Conservation (phyloP, 2,329 filamentous ascomycete species). For the Alternaria hordeiaustralica region DNA sequence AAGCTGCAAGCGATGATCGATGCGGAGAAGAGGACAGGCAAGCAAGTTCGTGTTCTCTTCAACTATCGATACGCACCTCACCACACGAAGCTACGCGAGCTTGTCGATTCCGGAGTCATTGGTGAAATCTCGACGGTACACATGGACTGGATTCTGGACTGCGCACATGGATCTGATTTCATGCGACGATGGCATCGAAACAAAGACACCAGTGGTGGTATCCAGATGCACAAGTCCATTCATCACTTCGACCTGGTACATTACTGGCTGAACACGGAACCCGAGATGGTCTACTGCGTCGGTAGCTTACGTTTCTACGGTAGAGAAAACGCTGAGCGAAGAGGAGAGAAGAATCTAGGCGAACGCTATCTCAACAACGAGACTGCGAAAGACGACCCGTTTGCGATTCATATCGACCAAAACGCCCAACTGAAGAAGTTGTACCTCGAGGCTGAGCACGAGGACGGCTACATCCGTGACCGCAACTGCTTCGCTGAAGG, state of each 20-base stretch:
- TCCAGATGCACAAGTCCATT: constrained; percentile 68
- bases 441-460: constrained; percentile 68
- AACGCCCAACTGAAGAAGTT: constrained; percentile 63
- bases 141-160: constrained; percentile 70
- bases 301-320: constrained; percentile 68
- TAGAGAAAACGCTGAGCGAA: constrained; percentile 64
- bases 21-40: constrained; percentile 59
- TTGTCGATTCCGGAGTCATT: constrained; percentile 62
- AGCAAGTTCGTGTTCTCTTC: constrained; percentile 64
- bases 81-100: constrained; percentile 65
- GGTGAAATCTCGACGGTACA: constrained; percentile 64
- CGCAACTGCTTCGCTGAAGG: constrained; percentile 69
- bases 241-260: constrained; percentile 70
- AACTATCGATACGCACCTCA: constrained; percentile 71
- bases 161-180: constrained; percentile 67
- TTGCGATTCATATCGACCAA: constrained; percentile 63
- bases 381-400: constrained; percentile 61
- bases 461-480: constrained; percentile 67
- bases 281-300: constrained; percentile 63
- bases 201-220: constrained; percentile 64
- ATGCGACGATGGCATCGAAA: constrained; percentile 70
- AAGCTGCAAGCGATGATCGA: constrained; percentile 63
- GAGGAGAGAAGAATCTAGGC: constrained; percentile 61
- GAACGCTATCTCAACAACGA: constrained; percentile 59
- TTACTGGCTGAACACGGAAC: constrained; percentile 66